phyloP scores from a whole-genome alignment of 225 moss, liverwort and hornwort species.

The Asterella californica region DNA sequence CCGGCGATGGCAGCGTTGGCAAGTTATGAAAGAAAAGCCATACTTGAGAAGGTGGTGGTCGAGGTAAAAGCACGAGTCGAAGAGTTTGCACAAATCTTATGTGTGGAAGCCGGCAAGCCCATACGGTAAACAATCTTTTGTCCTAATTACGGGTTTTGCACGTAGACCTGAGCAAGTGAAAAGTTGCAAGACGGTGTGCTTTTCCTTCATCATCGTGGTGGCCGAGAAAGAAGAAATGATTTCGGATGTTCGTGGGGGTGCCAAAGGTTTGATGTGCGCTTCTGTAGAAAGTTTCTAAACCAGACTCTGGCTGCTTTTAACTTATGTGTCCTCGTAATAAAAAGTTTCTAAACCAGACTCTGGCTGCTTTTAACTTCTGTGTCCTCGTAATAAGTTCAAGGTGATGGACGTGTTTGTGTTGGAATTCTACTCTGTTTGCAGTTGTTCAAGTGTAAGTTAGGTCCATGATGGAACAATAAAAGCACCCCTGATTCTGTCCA shows the following conservation, averaged over 20 bases:
- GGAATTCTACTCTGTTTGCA: not conserved
- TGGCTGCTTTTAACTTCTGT: too few species aligned
- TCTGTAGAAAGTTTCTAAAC: too few species aligned
- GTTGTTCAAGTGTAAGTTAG: not conserved
- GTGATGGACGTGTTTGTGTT: not conserved
- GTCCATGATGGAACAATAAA: too few species aligned
- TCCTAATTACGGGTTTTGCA: too few species aligned
- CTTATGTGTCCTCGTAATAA: not conserved
- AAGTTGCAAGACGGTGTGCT: too few species aligned
- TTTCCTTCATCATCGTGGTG: not conserved
- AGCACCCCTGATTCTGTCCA: too few species aligned
- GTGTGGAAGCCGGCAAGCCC: conserved; percentile 53
- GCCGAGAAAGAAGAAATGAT: too few species aligned
- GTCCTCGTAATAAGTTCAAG: not conserved
- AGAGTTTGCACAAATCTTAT: conserved; percentile 49
- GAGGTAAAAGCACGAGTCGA: conserved; percentile 46
- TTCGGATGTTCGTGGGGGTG: too few species aligned
- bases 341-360: too few species aligned
- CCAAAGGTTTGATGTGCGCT: too few species aligned
- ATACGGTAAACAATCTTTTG: conserved; percentile 25
- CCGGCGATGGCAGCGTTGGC: conserved; percentile 47
- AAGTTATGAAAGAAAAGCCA: conserved; percentile 49
- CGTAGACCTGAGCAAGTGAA: too few species aligned
- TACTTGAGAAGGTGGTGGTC: conserved; percentile 43
- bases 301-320: too few species aligned